Evolutionary conservation across 2,329 filamentous ascomycete genomes (phyloP).

Genomic region (Grosmannia huntii): DNA sequence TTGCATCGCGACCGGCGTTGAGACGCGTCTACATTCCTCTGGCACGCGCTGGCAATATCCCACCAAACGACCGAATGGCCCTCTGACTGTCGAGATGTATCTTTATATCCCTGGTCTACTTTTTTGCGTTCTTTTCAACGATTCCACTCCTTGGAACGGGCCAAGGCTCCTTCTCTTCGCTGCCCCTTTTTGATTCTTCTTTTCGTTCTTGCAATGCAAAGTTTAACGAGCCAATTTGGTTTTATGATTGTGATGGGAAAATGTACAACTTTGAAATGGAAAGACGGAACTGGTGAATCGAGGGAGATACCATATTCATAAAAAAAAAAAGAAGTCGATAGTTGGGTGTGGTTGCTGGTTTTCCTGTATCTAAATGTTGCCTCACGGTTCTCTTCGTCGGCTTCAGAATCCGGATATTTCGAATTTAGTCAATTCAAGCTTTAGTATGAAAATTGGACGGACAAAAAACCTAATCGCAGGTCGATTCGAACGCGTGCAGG

Average conservation of each 20-base stretch:
- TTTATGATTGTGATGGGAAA: background rate
- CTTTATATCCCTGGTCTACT: background rate
- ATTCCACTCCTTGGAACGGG: background rate
- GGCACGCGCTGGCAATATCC: background rate
- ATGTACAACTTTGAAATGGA: background rate
- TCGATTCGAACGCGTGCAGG: background rate
- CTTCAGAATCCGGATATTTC: background rate
- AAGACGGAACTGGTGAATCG: background rate
- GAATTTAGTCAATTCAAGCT: background rate
- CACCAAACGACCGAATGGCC: background rate
- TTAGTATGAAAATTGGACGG: background rate
- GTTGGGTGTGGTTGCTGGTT: background rate
- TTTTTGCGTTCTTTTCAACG: background rate
- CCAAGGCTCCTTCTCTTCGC: background rate
- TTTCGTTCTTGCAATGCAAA: background rate
- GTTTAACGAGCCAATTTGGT: background rate
- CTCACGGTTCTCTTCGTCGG: conserved; percentile 26
- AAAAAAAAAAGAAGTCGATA: conserved; percentile 4
- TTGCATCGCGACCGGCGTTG: conserved; percentile 24
- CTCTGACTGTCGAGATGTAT: background rate
- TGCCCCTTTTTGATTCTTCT: background rate
- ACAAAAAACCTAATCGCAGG: background rate
- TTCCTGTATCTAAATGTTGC: conserved; percentile 19
- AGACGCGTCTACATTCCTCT: background rate
- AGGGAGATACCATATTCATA: background rate